Percentiles rank a stretch among this genome's conserved stretches.
Evolutionary conservation across 2,329 filamentous ascomycete genomes (phyloP).

Genomic region (Clonostachys byssicola): DNA sequence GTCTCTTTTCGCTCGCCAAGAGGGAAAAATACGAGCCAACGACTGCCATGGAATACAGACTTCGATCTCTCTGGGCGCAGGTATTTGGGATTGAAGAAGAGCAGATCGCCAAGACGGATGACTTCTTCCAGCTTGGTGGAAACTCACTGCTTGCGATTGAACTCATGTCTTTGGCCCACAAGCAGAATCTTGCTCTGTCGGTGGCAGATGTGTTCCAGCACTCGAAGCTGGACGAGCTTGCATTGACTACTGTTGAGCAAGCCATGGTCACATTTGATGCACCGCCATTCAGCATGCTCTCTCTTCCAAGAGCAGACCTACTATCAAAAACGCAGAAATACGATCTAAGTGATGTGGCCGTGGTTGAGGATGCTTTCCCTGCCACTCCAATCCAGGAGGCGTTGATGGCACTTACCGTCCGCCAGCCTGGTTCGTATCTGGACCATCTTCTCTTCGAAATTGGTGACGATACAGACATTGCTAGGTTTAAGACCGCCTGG

Average conservation of each 20-base stretch:
- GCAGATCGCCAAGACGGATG: conserved; percentile 23
- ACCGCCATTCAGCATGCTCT: too few relatives aligned
- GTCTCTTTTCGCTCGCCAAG: background rate
- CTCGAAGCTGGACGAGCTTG: conserved; percentile 11
- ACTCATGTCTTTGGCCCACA: conserved; percentile 35
- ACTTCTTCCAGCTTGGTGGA: conserved; percentile 43
- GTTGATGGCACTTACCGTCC: conserved; percentile 6
- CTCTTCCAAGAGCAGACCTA: too few relatives aligned
- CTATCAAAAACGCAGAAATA: too few relatives aligned
- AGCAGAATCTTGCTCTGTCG: conserved; percentile 29
- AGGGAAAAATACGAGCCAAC: background rate
- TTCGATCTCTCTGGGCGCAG: conserved; percentile 3
- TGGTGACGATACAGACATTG: conserved; percentile 6
- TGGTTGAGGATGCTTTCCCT: conserved; percentile 11
- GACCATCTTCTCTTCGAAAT: background rate
- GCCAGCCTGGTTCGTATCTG: conserved; percentile 7
- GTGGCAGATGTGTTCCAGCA: conserved; percentile 40
- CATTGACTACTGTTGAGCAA: too few relatives aligned
- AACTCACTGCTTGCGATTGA: conserved; percentile 42
- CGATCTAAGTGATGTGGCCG: background rate
- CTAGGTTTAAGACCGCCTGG: conserved; percentile 10
- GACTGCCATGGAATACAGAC: conserved; percentile 2
- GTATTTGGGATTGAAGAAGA: conserved; percentile 1
- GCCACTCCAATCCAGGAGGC: conserved; percentile 8
- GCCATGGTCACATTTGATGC: too few relatives aligned